phyloP scores from a whole-genome alignment of 169 alveolate genomes.

The Plasmodium yoelii region DNA sequence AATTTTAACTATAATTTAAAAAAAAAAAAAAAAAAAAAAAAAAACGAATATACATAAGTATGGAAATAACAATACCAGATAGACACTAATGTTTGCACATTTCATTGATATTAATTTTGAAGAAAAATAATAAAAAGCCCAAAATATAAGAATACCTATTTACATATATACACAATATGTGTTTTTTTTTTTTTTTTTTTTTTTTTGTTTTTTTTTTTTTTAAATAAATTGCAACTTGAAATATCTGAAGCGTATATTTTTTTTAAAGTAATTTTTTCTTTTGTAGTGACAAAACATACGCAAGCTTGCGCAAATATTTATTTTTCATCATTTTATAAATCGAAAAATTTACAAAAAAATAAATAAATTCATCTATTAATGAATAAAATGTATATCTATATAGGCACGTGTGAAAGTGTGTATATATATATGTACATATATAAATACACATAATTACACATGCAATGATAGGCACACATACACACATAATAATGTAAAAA shows the following conservation, averaged over 20 bases:
- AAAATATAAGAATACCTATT: background rate
- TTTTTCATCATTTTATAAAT: constrained; percentile 30
- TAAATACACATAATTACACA: background rate
- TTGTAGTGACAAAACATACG: background rate
- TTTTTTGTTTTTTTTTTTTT: constrained; percentile 10
- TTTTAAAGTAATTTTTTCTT: constrained; percentile 13
- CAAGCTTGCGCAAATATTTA: background rate
- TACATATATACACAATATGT: background rate
- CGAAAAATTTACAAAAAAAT: constrained; percentile 61
- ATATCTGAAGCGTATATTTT: background rate
- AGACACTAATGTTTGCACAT: too few relatives aligned
- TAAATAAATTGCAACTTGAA: constrained; percentile 29
- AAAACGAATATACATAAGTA: too few relatives aligned
- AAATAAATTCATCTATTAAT: constrained; percentile 6
- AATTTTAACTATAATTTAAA: too few relatives aligned
- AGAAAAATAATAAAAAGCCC: too few relatives aligned
- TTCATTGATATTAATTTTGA: too few relatives aligned
- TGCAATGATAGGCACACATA: constrained; percentile 9
- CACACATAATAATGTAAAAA: background rate
- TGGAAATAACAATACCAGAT: too few relatives aligned
- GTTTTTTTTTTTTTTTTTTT: constrained; percentile 15
- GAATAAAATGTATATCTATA: constrained; percentile 7
- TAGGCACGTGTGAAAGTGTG: background rate
- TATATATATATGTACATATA: background rate
- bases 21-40: too few relatives aligned